A percentile compares a stretch with the other conserved stretches of the same genome.
These are phyloP conservation scores for Rhynchosporium graminicola DNA, from an alignment of 2,329 filamentous ascomycete genomes.

Conservation along the genomic window DNA sequence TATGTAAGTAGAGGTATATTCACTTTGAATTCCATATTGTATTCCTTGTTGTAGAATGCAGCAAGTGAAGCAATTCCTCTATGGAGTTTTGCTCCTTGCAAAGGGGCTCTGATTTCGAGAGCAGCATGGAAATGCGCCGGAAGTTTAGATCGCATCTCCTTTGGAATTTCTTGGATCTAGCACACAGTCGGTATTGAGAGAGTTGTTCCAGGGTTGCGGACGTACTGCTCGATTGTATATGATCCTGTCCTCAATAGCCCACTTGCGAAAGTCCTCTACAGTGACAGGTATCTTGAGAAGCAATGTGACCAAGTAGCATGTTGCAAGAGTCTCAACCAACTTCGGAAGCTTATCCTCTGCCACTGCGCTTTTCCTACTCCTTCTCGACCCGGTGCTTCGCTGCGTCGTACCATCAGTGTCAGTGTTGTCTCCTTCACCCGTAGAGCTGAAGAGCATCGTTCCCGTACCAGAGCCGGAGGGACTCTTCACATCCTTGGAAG, in stretches of 20 bases:
- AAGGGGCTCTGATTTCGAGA: constrained; percentile 53
- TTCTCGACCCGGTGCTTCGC: constrained; percentile 50
- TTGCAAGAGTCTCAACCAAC: constrained; percentile 70
- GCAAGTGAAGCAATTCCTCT: constrained; percentile 61
- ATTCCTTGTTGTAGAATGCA: constrained; percentile 65
- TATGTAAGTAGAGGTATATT: constrained; percentile 70
- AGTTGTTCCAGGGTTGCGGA: constrained; percentile 15
- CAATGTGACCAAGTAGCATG: constrained; percentile 79
- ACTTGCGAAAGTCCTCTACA: constrained; percentile 69
- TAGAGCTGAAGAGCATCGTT: constrained; percentile 40
- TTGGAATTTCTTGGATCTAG: constrained; percentile 59
- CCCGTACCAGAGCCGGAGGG: constrained; percentile 40
- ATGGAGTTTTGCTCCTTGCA: constrained; percentile 63
- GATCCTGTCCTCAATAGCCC: constrained; percentile 67
- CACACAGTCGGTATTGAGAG: not conserved
- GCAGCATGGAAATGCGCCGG: constrained; percentile 60
- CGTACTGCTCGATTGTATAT: constrained; percentile 69
- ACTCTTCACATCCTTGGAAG: constrained; percentile 41
- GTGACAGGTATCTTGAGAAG: constrained; percentile 76
- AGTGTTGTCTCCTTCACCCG: constrained; percentile 42
- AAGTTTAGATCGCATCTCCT: constrained; percentile 65
- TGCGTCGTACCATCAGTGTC: constrained; percentile 40
- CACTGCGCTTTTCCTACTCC: constrained; percentile 29
- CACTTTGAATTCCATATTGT: constrained; percentile 67
- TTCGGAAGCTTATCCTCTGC: constrained; percentile 53